Base-by-base conservation (phyloP, 345 rosid genomes). In the Eucalyptus pauciflora region DNA sequence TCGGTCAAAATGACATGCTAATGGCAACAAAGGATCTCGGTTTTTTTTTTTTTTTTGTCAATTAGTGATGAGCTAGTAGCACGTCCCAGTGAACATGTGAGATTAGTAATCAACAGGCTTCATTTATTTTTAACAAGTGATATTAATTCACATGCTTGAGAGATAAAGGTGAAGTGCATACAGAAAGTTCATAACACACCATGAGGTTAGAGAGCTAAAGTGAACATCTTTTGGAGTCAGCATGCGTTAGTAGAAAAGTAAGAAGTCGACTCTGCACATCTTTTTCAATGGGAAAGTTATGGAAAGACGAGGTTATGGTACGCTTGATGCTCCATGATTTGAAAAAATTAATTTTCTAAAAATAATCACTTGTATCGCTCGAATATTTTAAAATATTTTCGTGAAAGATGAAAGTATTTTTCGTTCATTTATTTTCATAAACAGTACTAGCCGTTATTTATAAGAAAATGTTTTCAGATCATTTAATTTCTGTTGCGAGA, bases 401-500 rank as follows among this genome's bases (percentile, higher is more conserved):
- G 0, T 4, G 10, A 15, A 64, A 15, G 37, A 64, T 64, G 3
- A 64, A n/a, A 29, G 9, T 20, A 2, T 5, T 58, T 58, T 58
- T 25, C 7, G 3, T 24, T 58, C 2, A 24, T 25, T 58, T 5
- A 24, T 58, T 25, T 24, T 24, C 2, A 18, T 54, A 54, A 54
- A 5, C 10, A 8, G 3, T 5, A 6, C 31, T 29, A 62, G 1
- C 7, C 16, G 13, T 29, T 7, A 62, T 62, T 62, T 29, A 29
- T 62, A 62, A 29, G 33, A 62, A 27, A 62, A 62, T 27, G 0
- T 62, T 60, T 29, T 29, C 0, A 3, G 0, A 29, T 62, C 4
- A 13, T 62, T 62, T 13, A 62, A 12, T 29, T 62, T 62, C 0
- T 13, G 2, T 41, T 41, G 41, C 5, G 41, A 41, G 41, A 41